phyloP scores from a whole-genome alignment of 1,139 yeast species.

The Sugiyamaella grinbergsii region DNA sequence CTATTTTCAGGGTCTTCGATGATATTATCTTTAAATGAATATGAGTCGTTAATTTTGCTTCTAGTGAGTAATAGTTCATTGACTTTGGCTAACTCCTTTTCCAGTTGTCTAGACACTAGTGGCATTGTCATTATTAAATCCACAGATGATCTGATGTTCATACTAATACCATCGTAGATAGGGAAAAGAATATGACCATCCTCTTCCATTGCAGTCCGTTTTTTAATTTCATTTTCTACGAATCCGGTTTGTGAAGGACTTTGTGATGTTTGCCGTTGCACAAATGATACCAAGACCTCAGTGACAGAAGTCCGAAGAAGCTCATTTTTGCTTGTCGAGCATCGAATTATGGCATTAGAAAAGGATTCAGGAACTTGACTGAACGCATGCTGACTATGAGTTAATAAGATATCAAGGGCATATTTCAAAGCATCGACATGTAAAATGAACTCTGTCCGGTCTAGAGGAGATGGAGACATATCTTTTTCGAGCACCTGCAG shows the following conservation, averaged over 20 bases:
- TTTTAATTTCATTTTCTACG: slow-evolving; percentile 2
- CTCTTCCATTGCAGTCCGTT: slow-evolving; percentile 4
- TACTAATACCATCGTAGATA: slow-evolving; percentile 26
- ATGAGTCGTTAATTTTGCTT: slow-evolving; percentile 30
- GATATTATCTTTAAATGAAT: slow-evolving; percentile 37
- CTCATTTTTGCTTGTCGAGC: slow-evolving; percentile 26
- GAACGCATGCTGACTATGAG: slow-evolving; percentile 20
- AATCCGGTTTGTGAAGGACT: not conserved
- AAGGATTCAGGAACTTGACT: slow-evolving; percentile 20
- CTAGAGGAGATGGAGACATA: slow-evolving; percentile 9
- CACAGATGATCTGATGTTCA: slow-evolving; percentile 22
- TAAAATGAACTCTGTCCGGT: slow-evolving; percentile 21
- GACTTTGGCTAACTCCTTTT: slow-evolving; percentile 27
- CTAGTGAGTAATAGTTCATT: slow-evolving; percentile 31
- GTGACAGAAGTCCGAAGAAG: slow-evolving; percentile 25
- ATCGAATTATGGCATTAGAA: slow-evolving; percentile 24
- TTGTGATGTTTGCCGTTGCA: slow-evolving; percentile 12
- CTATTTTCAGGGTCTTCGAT: slow-evolving; percentile 38
- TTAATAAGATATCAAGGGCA: slow-evolving; percentile 24
- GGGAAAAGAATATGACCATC: slow-evolving; percentile 22
- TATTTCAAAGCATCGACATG: slow-evolving; percentile 24
- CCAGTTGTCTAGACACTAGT: slow-evolving; percentile 21
- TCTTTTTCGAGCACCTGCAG: slow-evolving; percentile 27
- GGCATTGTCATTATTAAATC: slow-evolving; percentile 19
- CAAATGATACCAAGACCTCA: slow-evolving; percentile 24